phyloP scores from a whole-genome alignment of 2,329 filamentous ascomycete genomes.

The Fusarium piperis region DNA sequence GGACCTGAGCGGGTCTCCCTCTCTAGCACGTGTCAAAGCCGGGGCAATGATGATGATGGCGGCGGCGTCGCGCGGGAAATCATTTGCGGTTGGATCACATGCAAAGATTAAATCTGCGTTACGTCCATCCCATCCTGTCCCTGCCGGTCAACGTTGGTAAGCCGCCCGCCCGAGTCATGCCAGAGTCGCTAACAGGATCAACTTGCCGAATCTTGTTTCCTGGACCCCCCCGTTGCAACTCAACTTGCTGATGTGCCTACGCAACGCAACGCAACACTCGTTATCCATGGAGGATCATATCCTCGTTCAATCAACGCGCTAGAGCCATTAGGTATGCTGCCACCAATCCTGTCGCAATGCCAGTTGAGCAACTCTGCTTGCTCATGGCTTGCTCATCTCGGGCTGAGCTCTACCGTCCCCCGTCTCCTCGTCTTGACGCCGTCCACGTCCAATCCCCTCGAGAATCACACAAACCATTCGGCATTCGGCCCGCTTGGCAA shows the following conservation, averaged over 20 bases:
- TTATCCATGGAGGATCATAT: constrained; percentile 8
- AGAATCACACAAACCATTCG: constrained; percentile 29
- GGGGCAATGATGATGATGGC: constrained; percentile 28
- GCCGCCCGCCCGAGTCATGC: constrained; percentile 30
- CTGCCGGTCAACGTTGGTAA: constrained; percentile 24
- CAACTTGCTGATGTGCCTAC: constrained; percentile 2
- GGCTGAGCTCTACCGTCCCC: neutral
- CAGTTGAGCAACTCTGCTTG: constrained; percentile 7
- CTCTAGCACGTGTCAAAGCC: constrained; percentile 43
- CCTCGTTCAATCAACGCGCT: constrained; percentile 16
- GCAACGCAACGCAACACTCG: neutral
- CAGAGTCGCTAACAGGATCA: constrained; percentile 26
- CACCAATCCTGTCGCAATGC: constrained; percentile 21
- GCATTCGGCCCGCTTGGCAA: constrained; percentile 22
- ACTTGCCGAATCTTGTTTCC: constrained; percentile 17
- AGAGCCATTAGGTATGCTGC: constrained; percentile 14
- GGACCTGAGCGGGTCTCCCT: neutral
- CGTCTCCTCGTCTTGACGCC: neutral
- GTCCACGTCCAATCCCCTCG: neutral
- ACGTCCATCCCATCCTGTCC: no score
- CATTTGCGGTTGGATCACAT: constrained; percentile 36
- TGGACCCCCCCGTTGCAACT: neutral
- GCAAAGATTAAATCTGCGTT: constrained; percentile 23
- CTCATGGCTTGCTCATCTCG: constrained; percentile 13
- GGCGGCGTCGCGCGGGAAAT: constrained; percentile 4